Conservation (phyloP, 2,329 filamentous ascomycete genomes). For the Penicillium sp. region DNA sequence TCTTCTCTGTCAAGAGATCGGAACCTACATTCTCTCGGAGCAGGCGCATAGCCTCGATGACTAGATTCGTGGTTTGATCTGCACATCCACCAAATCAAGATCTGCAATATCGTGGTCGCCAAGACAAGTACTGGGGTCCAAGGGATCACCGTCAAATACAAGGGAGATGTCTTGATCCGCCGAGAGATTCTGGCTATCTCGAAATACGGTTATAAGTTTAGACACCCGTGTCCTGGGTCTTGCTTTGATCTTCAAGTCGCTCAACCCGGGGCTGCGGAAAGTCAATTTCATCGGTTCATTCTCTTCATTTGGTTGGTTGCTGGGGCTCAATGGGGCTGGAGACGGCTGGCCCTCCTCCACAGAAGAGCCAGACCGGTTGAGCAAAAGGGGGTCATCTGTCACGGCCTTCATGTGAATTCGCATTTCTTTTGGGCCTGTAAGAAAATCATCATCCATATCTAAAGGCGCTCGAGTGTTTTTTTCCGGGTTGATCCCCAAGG, state of each 20-base stretch:
- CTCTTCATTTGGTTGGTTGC: slow-evolving; percentile 18
- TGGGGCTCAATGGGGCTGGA: background rate
- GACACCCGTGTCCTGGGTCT: slow-evolving; percentile 56
- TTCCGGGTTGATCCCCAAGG: slow-evolving; percentile 60
- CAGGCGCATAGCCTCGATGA: background rate
- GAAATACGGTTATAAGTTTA: slow-evolving; percentile 64
- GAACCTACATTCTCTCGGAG: background rate
- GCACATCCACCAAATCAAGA: slow-evolving; percentile 73
- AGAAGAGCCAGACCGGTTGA: slow-evolving; percentile 20
- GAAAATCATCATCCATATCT: slow-evolving; percentile 48
- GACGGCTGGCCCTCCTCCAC: background rate
- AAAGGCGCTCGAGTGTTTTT: slow-evolving; percentile 40
- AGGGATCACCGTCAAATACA: slow-evolving; percentile 72
- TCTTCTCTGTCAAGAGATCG: background rate
- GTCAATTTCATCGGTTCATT: slow-evolving; percentile 47
- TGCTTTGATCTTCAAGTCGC: slow-evolving; percentile 53
- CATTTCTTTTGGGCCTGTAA: slow-evolving; percentile 52
- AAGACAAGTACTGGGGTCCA: slow-evolving; percentile 63
- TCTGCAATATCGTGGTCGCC: slow-evolving; percentile 72
- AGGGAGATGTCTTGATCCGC: slow-evolving; percentile 60
- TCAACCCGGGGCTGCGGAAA: slow-evolving; percentile 53
- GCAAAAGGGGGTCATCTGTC: slow-evolving; percentile 63
- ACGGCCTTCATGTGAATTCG: slow-evolving; percentile 76
- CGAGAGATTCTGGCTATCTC: slow-evolving; percentile 54
- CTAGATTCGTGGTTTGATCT: slow-evolving; percentile 51